Evolutionary conservation across 768 basidiomycete genomes (phyloP).

Genomic region (Aureoboletus auriporus): DNA sequence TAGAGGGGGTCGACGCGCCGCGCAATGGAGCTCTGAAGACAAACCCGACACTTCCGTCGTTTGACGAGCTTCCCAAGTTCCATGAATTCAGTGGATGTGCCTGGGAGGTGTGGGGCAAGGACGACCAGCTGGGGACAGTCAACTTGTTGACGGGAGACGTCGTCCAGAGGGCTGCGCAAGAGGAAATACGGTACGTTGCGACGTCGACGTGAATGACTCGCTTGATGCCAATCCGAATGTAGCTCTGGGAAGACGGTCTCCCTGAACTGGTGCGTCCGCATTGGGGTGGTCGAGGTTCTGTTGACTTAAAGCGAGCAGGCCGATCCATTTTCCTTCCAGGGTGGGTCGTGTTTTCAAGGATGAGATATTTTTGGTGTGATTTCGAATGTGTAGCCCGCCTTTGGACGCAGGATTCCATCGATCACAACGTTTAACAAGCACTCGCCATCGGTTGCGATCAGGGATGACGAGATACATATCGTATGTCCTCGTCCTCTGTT

Average conservation of each 20-base stretch:
- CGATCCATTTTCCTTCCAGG: slow-evolving; percentile 63
- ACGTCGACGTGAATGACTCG: not conserved
- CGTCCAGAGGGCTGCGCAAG: slow-evolving; percentile 52
- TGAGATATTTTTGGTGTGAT: not conserved
- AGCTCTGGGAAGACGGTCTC: slow-evolving; percentile 54
- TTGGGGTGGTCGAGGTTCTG: not conserved
- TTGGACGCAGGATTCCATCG: slow-evolving; percentile 18
- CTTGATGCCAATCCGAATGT: not conserved
- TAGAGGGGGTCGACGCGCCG: not conserved
- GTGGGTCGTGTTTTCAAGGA: slow-evolving; percentile 29
- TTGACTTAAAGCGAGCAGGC: slow-evolving; percentile 38
- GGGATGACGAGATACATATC: slow-evolving; percentile 54
- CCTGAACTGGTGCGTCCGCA: slow-evolving; percentile 55
- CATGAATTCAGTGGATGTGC: slow-evolving; percentile 53
- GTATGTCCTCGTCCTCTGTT: slow-evolving; percentile 25
- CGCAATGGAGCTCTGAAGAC: not conserved
- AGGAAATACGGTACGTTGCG: slow-evolving; percentile 52
- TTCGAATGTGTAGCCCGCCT: slow-evolving; percentile 36
- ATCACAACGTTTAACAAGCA: slow-evolving; percentile 37
- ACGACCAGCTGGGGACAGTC: slow-evolving; percentile 64
- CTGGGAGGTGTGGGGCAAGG: slow-evolving; percentile 64
- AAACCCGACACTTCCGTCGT: slow-evolving; percentile 27
- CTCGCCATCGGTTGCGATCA: slow-evolving; percentile 14
- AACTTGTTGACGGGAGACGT: slow-evolving; percentile 61
- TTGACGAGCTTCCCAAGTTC: slow-evolving; percentile 47